Evolutionary conservation across 768 basidiomycete genomes (phyloP), one percentile per base, ranked within the genome.

Genomic region (Trametes maxima): DNA sequence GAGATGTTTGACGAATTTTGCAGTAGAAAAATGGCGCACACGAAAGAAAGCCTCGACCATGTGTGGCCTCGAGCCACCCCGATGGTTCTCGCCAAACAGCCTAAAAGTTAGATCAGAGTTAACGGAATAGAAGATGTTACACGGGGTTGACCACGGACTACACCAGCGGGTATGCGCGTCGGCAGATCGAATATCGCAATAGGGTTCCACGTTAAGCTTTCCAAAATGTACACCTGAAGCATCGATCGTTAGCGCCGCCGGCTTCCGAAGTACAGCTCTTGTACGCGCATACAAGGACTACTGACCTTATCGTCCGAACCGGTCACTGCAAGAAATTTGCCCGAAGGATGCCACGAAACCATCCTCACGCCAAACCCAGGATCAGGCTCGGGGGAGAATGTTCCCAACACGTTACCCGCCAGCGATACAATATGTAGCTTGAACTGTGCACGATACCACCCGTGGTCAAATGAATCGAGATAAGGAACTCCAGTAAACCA

Each of bases 241-340:
- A 17, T 33, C n/a, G 40, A 21, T 22, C 46, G 25, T 33, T 33
- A 33, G 28, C 28, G 28, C 28, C 28, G 28, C 28, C 28, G 33
- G 8, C 2, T 22, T 24, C 19, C 13, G 22, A 33, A 33, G 28
- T 8, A 3, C 28, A 8, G 28, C 28, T 33, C 28, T 33, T 33
- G 28, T n/a, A n/a, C n/a, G n/a, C n/a, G n/a, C n/a, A 48, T 28
- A 2, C 21, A 39, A 14, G 4, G 21, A 35, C 2, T 3, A 65
- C 76, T 43, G 56, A 90, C 93, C 75, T 89, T 92, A 67, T 95
- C 93, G 74, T 95, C 94, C 85, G 89, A 95, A 12, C 95, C 95
- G 13, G 85, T 87, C 0, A 95, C 79, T 1, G 88, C 90, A 10
- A 97, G 76, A 70, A 90, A 95, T 68, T 83, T 78, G 5, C 94